Conservation (phyloP, 352 stramenopile species). For the Phytopythium chamaehyphon region DNA sequence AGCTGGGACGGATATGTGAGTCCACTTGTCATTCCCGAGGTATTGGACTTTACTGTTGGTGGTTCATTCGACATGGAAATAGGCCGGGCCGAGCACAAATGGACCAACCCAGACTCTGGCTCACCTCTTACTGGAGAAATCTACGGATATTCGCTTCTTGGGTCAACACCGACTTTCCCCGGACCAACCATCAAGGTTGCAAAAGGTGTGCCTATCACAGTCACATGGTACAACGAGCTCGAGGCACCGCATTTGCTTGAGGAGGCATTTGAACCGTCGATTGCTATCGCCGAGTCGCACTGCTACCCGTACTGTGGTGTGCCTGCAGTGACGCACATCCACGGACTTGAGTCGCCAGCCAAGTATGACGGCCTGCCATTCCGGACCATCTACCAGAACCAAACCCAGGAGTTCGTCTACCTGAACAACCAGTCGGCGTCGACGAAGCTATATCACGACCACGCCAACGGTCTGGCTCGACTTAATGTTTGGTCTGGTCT, state of each 20-base stretch:
- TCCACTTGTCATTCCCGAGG: conserved; percentile 31
- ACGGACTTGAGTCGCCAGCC: conserved; percentile 61
- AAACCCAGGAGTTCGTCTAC: no score
- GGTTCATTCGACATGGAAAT: conserved; percentile 42
- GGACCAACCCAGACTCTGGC: conserved; percentile 21
- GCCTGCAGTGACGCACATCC: conserved; percentile 50
- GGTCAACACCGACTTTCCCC: conserved; percentile 25
- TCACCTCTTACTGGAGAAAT: conserved; percentile 18
- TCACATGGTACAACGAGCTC: conserved; percentile 55
- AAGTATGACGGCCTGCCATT: conserved; percentile 56
- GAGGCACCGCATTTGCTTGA: conserved; percentile 18
- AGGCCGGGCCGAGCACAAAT: conserved; percentile 28
- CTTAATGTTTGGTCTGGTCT: no score
- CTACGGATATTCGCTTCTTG: conserved; percentile 37
- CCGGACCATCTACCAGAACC: conserved; percentile 60
- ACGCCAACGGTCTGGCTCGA: no score
- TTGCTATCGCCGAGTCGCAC: conserved; percentile 39
- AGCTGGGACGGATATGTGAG: conserved; percentile 40
- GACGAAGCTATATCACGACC: no score
- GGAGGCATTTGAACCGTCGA: conserved; percentile 25
- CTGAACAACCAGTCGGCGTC: no score
- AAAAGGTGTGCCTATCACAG: conserved; percentile 25
- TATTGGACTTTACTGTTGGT: conserved; percentile 34
- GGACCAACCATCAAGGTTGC: conserved; percentile 4
- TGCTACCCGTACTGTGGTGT: conserved; percentile 71